Evolutionary conservation across 2,329 filamentous ascomycete species (phyloP), one percentile per base, ranked within the genome.

Genomic region (Hypoxylon sp.): DNA sequence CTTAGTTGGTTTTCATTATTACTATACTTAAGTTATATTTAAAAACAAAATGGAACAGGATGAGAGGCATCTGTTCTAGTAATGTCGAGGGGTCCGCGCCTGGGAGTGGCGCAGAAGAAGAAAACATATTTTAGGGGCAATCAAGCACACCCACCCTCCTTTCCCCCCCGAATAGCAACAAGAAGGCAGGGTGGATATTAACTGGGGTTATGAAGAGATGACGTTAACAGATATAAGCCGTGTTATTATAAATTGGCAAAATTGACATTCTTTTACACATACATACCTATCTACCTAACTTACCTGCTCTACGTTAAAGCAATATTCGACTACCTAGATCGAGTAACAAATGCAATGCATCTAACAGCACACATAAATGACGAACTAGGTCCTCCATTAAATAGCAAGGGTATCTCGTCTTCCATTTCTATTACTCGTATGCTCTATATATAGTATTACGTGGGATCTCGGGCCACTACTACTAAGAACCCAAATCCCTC

Each of bases 1-100:
- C 55, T 65, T 56, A 52, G 41, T 32, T 28, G 43, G 61, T 30
- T 61, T 49, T 61, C 57, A 38, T 66, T 62, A 58, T 59, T 67
- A 51, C 30, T 53, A 51, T 30, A 64, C 49, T 67, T 63, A 52
- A 50, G 46, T 65, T 46, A 59, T 57, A 46, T 48, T 70, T 60
- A 65, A 61, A 49, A 60, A 52, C 43, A 59, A 59, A 49, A 62
- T 19, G n/a, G 58, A 56, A 49, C 50, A 70, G 56, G 53, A 43
- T 34, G 25, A 19, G 38, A 34, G 19, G 46, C 14, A 51, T 55
- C 63, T 60, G 51, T 65, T 60, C 46, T 59, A 23, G 5, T 23
- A 50, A 46, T 7, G 6, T 25, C 11, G 45, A 17, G 52, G 48
- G 48, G 53, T 48, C 9, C 5, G 28, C 30, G 45, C 36, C 25